phyloP scores from a whole-genome alignment of 176 grass and related monocot genomes.

The Cenchrus fungigraminus region DNA sequence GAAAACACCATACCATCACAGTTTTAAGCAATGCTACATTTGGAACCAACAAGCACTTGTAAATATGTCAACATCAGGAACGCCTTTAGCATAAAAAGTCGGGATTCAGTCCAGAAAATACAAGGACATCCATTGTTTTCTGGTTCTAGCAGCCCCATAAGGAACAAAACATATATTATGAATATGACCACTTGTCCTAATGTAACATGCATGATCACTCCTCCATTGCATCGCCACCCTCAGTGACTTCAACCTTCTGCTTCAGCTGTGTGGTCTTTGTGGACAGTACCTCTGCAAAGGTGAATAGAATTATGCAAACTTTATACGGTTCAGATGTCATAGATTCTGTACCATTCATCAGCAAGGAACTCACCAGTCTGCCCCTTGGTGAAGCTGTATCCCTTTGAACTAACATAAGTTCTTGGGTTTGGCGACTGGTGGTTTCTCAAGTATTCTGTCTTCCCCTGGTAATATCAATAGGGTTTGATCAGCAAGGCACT shows the following conservation, averaged over 20 bases:
- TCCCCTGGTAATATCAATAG: conserved; percentile 51
- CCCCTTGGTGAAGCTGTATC: conserved; percentile 78
- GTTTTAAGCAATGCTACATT: not conserved
- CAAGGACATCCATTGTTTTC: conserved; percentile 13
- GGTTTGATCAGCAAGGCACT: not conserved
- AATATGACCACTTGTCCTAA: not conserved
- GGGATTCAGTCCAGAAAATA: conserved; percentile 33
- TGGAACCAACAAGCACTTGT: not conserved
- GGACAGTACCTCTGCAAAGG: conserved; percentile 73
- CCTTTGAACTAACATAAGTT: conserved; percentile 81
- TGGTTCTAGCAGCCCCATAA: conserved; percentile 1
- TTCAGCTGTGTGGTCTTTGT: conserved; percentile 76
- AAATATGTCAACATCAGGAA: conserved; percentile 13
- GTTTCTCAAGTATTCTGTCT: conserved; percentile 87
- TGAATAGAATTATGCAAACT: not conserved
- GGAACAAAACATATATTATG: conserved; percentile 8
- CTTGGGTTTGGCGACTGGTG: conserved; percentile 83
- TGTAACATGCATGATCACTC: conserved; percentile 54
- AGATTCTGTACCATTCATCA: not conserved
- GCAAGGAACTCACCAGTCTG: conserved; percentile 63
- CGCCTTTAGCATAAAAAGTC: not conserved
- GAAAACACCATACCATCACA: not conserved
- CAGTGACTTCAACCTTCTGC: conserved; percentile 48
- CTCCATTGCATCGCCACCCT: conserved; percentile 80
- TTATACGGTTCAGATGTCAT: not conserved